These are phyloP conservation scores for Daldinia loculata DNA, from an alignment of 495 filamentous ascomycete species.

Conservation along the genomic window DNA sequence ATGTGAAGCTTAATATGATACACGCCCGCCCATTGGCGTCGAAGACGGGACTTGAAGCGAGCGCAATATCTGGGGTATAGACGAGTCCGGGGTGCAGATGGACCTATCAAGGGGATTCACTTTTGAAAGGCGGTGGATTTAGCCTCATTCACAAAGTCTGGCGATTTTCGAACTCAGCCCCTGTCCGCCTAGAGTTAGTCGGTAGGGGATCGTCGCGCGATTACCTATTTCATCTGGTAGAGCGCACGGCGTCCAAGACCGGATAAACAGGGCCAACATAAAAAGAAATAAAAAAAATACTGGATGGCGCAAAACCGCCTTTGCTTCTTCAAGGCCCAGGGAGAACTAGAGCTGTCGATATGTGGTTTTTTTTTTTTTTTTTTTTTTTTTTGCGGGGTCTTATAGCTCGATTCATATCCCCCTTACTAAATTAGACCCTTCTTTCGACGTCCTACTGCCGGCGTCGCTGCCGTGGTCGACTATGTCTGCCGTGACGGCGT, in stretches of 20 bases:
- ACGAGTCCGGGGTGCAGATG: slow-evolving; percentile 35
- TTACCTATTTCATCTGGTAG: slow-evolving; percentile 28
- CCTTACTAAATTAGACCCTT: slow-evolving; percentile 3
- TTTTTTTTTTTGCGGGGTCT: slow-evolving; percentile 24
- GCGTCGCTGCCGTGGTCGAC: slow-evolving; percentile 16
- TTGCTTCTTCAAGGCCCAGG: slow-evolving; percentile 16
- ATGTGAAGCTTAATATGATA: slow-evolving; percentile 32
- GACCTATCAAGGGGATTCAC: slow-evolving; percentile 32
- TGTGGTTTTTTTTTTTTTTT: not conserved
- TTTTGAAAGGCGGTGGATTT: slow-evolving; percentile 43
- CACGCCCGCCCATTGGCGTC: slow-evolving; percentile 20
- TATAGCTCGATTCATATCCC: slow-evolving; percentile 11
- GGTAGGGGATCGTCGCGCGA: slow-evolving; percentile 19
- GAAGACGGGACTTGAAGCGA: slow-evolving; percentile 27
- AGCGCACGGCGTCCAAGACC: slow-evolving; percentile 38
- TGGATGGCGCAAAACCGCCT: slow-evolving; percentile 9
- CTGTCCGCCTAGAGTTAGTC: not conserved
- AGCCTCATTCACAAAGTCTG: slow-evolving; percentile 40
- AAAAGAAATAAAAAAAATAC: slow-evolving; percentile 9
- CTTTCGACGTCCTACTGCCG: slow-evolving; percentile 17
- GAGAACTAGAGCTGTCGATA: slow-evolving; percentile 6
- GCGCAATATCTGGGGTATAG: slow-evolving; percentile 35
- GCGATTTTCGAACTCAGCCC: not conserved
- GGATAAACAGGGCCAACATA: slow-evolving; percentile 31
- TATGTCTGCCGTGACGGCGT: slow-evolving; percentile 32